Percentiles rank a stretch among this genome's conserved stretches.
Evolutionary conservation across 179 eudicot species (phyloP).

Genomic region (Beta macrorhiza): DNA sequence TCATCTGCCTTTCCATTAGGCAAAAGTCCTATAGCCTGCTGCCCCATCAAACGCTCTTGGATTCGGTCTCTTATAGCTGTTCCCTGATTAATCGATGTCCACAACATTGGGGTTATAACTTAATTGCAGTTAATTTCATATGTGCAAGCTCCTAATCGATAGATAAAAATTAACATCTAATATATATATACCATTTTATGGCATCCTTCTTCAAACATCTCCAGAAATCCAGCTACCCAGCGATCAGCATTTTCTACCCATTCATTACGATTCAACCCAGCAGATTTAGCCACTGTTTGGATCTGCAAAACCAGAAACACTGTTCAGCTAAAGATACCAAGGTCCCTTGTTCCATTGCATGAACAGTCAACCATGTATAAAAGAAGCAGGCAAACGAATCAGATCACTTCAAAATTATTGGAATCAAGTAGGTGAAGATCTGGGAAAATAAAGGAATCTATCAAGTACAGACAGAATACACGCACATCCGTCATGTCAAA

Average conservation of each 20-base stretch:
- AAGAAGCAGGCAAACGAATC: not conserved
- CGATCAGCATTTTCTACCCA: conserved; percentile 99
- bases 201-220: conserved; percentile 99
- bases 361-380: not conserved
- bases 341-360: too few relatives aligned
- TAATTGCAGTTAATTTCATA: not conserved
- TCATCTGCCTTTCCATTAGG: conserved; percentile 41
- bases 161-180: not conserved
- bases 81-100: conserved; percentile 46
- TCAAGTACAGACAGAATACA: too few relatives aligned
- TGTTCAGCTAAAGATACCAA: not conserved
- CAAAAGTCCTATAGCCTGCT: conserved; percentile 35
- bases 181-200: conserved; percentile 70
- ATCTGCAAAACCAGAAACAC: conserved; percentile 49
- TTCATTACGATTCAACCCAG: conserved; percentile 63
- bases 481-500: too few relatives aligned
- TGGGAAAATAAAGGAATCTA: too few relatives aligned
- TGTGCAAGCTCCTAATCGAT: not conserved
- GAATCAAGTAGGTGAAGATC: too few relatives aligned
- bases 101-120: not conserved
- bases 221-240: conserved; percentile 96
- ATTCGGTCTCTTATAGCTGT: conserved; percentile 68
- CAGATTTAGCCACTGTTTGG: conserved; percentile 75
- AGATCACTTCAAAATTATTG: not conserved
- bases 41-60: conserved; percentile 59